Evolutionary conservation across 495 filamentous ascomycete genomes (phyloP).

Genomic region (Penicillium cinerascens): DNA sequence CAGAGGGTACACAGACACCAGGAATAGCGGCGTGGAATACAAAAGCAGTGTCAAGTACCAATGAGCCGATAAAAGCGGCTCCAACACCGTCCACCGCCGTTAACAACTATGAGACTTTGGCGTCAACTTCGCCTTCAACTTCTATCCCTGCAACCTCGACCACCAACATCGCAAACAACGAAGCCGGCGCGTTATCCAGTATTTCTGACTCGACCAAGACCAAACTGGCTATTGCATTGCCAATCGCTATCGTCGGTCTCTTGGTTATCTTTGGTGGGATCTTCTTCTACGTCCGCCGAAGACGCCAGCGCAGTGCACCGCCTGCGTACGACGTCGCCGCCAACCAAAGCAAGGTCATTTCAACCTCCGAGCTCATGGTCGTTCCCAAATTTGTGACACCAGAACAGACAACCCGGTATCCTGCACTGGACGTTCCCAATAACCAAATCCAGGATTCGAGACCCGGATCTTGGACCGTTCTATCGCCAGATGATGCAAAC

Average conservation of each 20-base stretch:
- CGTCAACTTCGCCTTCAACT: not conserved
- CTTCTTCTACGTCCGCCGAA: constrained; percentile 26
- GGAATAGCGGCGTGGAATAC: too few relatives aligned
- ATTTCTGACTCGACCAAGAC: constrained; percentile 18
- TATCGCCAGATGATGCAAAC: not conserved
- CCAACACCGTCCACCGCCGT: not conserved
- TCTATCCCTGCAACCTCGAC: constrained; percentile 2
- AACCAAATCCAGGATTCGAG: not conserved
- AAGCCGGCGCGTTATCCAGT: constrained; percentile 4
- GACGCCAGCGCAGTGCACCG: constrained; percentile 13
- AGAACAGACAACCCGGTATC: constrained; percentile 1
- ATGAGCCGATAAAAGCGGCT: not conserved
- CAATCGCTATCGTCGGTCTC: constrained; percentile 32
- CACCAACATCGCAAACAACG: not conserved
- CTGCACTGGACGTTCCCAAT: constrained; percentile 7
- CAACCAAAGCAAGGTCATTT: constrained; percentile 7
- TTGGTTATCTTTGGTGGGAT: constrained; percentile 22
- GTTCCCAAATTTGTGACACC: not conserved
- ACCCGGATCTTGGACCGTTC: not conserved
- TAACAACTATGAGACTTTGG: not conserved
- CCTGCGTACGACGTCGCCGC: constrained; percentile 13
- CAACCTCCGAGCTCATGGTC: constrained; percentile 19
- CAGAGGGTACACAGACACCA: too few relatives aligned
- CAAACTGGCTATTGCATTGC: constrained; percentile 39
- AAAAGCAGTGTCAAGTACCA: not conserved